These are phyloP conservation scores for Apiospora marii DNA, from an alignment of 2,329 filamentous ascomycete species.

Conservation along the genomic window DNA sequence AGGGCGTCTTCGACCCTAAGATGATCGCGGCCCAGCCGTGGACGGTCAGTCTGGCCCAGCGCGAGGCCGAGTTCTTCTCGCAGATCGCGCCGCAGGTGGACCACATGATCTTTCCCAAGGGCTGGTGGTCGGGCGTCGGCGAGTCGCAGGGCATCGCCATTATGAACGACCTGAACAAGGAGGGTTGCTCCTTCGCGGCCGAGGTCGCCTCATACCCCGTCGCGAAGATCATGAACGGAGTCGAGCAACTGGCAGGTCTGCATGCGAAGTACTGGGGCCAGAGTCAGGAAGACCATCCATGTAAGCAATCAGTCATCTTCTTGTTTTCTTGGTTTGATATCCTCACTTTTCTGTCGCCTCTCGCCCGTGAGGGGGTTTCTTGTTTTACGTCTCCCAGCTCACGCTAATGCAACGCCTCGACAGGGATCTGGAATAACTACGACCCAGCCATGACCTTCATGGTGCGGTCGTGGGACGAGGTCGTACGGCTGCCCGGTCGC, in stretches of 20 bases:
- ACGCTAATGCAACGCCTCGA: conserved; percentile 28
- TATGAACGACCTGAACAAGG: conserved; percentile 45
- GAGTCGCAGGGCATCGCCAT: conserved; percentile 48
- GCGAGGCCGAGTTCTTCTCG: conserved; percentile 48
- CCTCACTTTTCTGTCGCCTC: background rate
- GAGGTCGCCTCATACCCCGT: conserved; percentile 43
- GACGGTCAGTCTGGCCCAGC: conserved; percentile 41
- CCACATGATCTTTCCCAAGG: conserved; percentile 44
- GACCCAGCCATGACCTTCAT: conserved; percentile 47
- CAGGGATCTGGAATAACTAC: conserved; percentile 46
- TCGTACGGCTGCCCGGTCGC: conserved; percentile 41
- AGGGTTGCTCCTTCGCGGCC: conserved; percentile 45
- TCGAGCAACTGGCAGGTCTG: conserved; percentile 49
- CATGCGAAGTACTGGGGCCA: conserved; percentile 50
- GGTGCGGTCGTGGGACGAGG: conserved; percentile 39
- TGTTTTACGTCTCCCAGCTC: background rate
- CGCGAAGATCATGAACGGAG: conserved; percentile 44
- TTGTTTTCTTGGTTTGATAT: background rate
- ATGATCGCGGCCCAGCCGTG: conserved; percentile 45
- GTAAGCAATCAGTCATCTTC: background rate
- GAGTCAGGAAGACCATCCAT: conserved; percentile 39
- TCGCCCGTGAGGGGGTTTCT: background rate
- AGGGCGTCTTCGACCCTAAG: conserved; percentile 48
- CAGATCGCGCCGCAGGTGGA: conserved; percentile 44
- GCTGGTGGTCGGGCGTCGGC: conserved; percentile 47